These are phyloP conservation scores for Scheffersomyces illinoinensis DNA, from an alignment of 1,139 yeast species.

Conservation along the genomic window DNA sequence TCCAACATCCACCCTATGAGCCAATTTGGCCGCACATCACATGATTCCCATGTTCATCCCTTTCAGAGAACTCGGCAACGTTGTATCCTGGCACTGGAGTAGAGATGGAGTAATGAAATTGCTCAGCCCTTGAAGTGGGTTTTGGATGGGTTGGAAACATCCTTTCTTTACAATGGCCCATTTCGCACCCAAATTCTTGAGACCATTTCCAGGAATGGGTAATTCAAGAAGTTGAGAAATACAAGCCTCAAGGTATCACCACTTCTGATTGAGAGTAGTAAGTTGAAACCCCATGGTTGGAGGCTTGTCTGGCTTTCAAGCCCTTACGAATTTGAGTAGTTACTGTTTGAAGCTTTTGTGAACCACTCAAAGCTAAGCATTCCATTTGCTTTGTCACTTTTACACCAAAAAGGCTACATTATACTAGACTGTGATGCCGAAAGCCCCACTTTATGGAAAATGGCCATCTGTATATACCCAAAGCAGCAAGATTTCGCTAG, in stretches of 20 bases:
- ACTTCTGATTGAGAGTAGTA: background rate
- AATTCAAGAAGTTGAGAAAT: background rate
- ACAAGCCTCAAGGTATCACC: background rate
- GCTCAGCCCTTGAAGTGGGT: background rate
- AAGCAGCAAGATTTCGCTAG: background rate
- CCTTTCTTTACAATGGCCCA: background rate
- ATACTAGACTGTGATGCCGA: background rate
- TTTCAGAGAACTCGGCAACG: background rate
- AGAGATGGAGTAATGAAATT: background rate
- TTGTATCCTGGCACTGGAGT: background rate
- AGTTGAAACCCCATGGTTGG: background rate
- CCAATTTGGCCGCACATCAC: background rate
- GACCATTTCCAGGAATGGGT: background rate
- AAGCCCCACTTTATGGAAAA: background rate
- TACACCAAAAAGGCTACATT: background rate
- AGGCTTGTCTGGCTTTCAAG: background rate
- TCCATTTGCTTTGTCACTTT: background rate
- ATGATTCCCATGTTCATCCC: background rate
- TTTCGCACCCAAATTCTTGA: background rate
- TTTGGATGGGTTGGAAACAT: background rate
- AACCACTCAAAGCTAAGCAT: background rate
- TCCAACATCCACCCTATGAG: background rate
- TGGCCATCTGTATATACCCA: background rate
- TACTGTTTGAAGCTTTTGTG: background rate
- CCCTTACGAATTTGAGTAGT: background rate